These are phyloP conservation scores for Fusarium anthophilum DNA, from an alignment of 2,329 filamentous ascomycete species.

Conservation along the genomic window DNA sequence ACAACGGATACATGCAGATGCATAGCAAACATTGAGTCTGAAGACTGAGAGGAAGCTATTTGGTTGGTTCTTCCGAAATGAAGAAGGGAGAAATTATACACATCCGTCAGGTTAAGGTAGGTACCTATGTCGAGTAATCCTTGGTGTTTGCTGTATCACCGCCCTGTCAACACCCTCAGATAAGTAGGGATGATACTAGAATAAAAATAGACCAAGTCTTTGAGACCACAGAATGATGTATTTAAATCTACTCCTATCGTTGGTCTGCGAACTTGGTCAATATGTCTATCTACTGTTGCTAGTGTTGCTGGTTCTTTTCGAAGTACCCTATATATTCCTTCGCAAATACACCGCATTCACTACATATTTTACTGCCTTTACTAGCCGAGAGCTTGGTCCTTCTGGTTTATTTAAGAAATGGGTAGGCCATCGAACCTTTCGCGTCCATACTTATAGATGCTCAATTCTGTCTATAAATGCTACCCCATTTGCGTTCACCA, in stretches of 20 bases:
- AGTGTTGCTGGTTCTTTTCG: background rate
- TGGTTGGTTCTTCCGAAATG: background rate
- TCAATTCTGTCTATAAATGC: background rate
- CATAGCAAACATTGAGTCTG: background rate
- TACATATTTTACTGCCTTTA: background rate
- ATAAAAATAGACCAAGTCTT: background rate
- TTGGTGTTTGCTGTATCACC: background rate
- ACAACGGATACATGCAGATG: background rate
- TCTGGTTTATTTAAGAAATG: too few relatives aligned
- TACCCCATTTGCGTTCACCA: background rate
- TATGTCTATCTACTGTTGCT: background rate
- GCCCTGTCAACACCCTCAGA: background rate
- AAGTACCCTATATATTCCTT: background rate
- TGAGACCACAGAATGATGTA: background rate
- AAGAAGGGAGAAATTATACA: background rate
- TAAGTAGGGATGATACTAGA: background rate
- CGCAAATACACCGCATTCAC: background rate
- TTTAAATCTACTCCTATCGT: background rate
- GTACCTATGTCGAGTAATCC: background rate
- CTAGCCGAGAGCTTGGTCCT: background rate
- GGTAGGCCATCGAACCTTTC: background rate
- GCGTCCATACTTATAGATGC: background rate
- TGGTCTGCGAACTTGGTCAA: background rate
- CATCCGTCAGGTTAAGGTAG: background rate
- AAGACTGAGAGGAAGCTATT: background rate